Percentiles rank a stretch among this genome's conserved stretches.
phyloP scores from a whole-genome alignment of 192 early-diverging fungal genomes.

The Coemansia sp. region DNA sequence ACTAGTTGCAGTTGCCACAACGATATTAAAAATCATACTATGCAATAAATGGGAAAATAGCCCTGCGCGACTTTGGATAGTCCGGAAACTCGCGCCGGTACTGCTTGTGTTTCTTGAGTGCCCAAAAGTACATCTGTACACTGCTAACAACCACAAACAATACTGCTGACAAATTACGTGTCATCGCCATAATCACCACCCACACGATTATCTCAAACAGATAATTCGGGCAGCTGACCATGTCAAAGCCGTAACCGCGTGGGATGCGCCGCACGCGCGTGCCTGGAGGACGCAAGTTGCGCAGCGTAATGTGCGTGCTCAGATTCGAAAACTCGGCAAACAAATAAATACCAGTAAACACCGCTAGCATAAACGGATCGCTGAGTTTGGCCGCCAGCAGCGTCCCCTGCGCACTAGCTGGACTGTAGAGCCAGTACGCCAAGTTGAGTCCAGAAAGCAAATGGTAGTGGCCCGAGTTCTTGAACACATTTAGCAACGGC shows the following conservation, averaged over 20 bases:
- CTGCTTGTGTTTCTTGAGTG: conserved; percentile 90
- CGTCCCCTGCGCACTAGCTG: conserved; percentile 59
- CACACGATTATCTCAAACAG: conserved; percentile 85
- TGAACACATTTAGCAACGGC: conserved; percentile 92
- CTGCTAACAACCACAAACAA: conserved; percentile 68
- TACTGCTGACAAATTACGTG: conserved; percentile 63
- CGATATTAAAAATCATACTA: not conserved
- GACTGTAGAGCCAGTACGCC: conserved; percentile 85
- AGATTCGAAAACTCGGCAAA: conserved; percentile 83
- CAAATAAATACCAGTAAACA: conserved; percentile 37
- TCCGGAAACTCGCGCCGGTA: conserved; percentile 89
- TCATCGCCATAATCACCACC: conserved; percentile 70
- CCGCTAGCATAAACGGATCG: conserved; percentile 38
- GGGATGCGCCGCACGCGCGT: conserved; percentile 83
- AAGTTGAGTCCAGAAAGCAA: conserved; percentile 79
- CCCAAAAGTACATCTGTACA: conserved; percentile 94
- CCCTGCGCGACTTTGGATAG: conserved; percentile 83
- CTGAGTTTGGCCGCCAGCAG: conserved; percentile 41
- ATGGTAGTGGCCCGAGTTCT: conserved; percentile 95
- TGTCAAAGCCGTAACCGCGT: conserved; percentile 85
- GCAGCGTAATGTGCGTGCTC: conserved; percentile 78
- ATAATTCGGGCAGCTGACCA: conserved; percentile 92
- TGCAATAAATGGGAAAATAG: conserved; percentile 67
- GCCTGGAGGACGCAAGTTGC: conserved; percentile 88
- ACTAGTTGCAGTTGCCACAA: not conserved